A percentile compares a stretch with the other conserved stretches of the same genome.
Evolutionary conservation across 2,329 filamentous ascomycete genomes (phyloP).

Genomic region (Septoria linicola): DNA sequence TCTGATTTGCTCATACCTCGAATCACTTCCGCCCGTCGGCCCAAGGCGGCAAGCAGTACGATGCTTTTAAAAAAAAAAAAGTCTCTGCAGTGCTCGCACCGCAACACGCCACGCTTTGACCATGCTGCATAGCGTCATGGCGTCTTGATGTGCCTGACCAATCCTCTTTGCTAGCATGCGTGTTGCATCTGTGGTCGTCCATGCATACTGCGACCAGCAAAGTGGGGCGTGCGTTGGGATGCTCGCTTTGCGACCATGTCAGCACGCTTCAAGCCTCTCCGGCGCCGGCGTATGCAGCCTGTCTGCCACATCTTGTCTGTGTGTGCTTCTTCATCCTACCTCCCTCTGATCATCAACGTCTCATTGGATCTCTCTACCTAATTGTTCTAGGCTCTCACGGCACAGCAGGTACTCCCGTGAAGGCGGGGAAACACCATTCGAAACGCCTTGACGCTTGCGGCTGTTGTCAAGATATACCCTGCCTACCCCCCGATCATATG

Average conservation of each 20-base stretch:
- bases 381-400: slow-evolving; percentile 17
- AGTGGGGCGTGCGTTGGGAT: slow-evolving; percentile 21
- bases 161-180: slow-evolving; percentile 3
- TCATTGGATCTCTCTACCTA: slow-evolving; percentile 11
- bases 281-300: slow-evolving; percentile 14
- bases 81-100: slow-evolving; percentile 24
- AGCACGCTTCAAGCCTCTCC: slow-evolving; percentile 18
- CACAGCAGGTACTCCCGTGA: slow-evolving; percentile 3
- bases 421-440: slow-evolving; percentile 18
- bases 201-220: slow-evolving; percentile 9
- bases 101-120: slow-evolving; percentile 18
- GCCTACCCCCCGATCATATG: slow-evolving; percentile 5
- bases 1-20: slow-evolving; percentile 7
- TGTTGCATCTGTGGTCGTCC: slow-evolving; percentile 17
- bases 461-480: slow-evolving; percentile 10
- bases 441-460: slow-evolving; percentile 10
- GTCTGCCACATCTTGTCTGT: slow-evolving; percentile 12
- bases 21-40: slow-evolving; percentile 9
- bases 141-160: slow-evolving; percentile 17
- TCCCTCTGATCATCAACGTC: slow-evolving; percentile 8
- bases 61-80: slow-evolving; percentile 17
- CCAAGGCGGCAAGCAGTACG: slow-evolving; percentile 5
- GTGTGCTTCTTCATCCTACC: slow-evolving; percentile 13
- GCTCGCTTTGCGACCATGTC: slow-evolving; percentile 17
- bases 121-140: slow-evolving; percentile 25